Conservation (phyloP, 108 stramenopile species). For the Nannochloropsis gaditana region DNA sequence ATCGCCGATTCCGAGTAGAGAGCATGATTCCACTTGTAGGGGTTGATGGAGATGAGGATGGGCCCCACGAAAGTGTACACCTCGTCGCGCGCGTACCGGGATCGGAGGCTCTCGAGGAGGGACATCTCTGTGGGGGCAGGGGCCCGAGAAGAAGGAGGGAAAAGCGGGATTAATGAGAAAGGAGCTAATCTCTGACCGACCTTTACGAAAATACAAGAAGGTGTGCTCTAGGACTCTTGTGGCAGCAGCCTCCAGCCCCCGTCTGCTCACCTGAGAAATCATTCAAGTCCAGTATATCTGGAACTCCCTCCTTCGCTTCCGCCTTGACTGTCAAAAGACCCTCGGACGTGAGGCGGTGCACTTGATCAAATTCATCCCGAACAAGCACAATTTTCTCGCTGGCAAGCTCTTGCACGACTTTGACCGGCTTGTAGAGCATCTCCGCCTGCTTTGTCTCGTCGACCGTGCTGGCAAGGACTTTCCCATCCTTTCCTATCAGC, state of each 20-base stretch:
- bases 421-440: not conserved
- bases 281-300: constrained; percentile 37
- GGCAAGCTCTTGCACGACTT: not conserved
- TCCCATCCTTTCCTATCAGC: not conserved
- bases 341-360: not conserved
- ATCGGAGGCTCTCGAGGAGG: constrained; percentile 42
- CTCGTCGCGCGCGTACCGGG: constrained; percentile 54
- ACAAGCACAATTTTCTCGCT: not conserved
- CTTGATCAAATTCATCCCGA: constrained; percentile 1
- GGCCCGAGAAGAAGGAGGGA: not conserved
- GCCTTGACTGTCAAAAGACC: constrained; percentile 26
- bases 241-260: not conserved
- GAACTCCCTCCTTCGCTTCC: constrained; percentile 35
- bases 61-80: constrained; percentile 93
- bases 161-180: not conserved
- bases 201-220: not conserved
- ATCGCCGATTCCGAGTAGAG: constrained; percentile 43
- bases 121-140: constrained; percentile 25
- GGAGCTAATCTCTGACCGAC: not conserved
- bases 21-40: constrained; percentile 64
- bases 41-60: constrained; percentile 89
- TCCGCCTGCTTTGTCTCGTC: not conserved
- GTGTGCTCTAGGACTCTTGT: not conserved
- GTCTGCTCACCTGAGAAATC: constrained; percentile 29
- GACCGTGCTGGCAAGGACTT: not conserved